Evolutionary conservation across 1,139 yeast genomes (phyloP).

Genomic region (Hanseniaspora uvarum): DNA sequence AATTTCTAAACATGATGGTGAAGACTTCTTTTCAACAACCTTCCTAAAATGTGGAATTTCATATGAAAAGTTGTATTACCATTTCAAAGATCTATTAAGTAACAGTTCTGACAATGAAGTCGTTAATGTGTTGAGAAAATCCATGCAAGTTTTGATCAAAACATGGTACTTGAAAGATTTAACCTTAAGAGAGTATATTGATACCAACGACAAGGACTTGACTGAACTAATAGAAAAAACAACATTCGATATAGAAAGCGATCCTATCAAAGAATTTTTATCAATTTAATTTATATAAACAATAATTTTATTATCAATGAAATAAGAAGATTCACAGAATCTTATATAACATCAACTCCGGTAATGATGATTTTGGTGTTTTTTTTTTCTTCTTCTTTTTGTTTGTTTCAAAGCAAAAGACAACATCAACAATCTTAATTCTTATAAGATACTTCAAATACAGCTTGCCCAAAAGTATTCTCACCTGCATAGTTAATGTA

Average conservation of each 20-base stretch:
- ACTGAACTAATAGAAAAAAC: constrained; percentile 24
- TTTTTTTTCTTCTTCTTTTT: background rate
- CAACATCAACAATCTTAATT: background rate
- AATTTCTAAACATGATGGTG: constrained; percentile 29
- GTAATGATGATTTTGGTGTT: background rate
- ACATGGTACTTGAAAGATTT: constrained; percentile 58
- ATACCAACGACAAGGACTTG: constrained; percentile 24
- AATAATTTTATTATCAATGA: background rate
- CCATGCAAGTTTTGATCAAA: constrained; percentile 53
- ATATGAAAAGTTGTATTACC: constrained; percentile 57
- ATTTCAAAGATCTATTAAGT: constrained; percentile 59
- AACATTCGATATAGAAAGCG: constrained; percentile 27
- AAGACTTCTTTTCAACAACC: constrained; percentile 39
- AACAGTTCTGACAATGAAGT: constrained; percentile 41
- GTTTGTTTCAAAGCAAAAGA: background rate
- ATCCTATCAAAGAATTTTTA: constrained; percentile 30
- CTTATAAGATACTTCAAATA: background rate
- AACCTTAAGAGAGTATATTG: constrained; percentile 46
- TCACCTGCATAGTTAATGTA: constrained; percentile 87
- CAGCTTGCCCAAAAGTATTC: constrained; percentile 57
- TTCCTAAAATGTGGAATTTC: constrained; percentile 68
- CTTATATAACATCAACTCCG: background rate
- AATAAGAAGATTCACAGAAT: background rate
- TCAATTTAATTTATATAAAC: constrained; percentile 20
- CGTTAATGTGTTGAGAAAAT: constrained; percentile 38